Base-by-base conservation (phyloP, 139 green algal species). In the Chlorella sp. region DNA sequence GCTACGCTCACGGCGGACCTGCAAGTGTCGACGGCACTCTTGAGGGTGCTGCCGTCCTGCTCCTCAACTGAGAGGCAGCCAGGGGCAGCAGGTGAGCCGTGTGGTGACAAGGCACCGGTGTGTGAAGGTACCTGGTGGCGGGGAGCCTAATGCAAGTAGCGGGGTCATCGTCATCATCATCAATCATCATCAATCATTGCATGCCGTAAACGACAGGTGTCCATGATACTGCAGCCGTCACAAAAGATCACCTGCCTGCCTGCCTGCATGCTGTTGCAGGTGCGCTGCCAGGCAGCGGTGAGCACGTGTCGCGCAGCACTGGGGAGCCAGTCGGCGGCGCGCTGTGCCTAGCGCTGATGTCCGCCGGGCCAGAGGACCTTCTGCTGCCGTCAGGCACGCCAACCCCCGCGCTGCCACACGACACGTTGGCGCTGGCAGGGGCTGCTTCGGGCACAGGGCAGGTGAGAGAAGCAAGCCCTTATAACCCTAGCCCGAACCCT, bases 311-410 rank as follows among this genome's bases (percentile, higher is more conserved):
- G 27, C 30, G 49, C 29, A 74, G 55, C 60, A 74, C n/a, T 5
- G 63, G 66, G 31, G 30, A 69, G 59, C 61, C 74, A 30, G 71
- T 83, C 26, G 81, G 77, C 26, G 71, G 55, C 6, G 30, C 2
- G 2, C 76, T 88, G 33, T 87, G 76, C 29, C 31, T 71, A 10
- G 51, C 75, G 1, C 68, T 87, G 5, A 51, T 55, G 42, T 10
- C 10, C 42, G 42, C 42, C 42, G 10, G 42, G 10, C 42, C 42
- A 17, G 10, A 55, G 42, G 42, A 55, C 42, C 42, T 55, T 10
- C 42, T 55, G 42, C 42, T 55, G 42, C 42, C 42, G 42, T 24
- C 42, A 55, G 42, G n/a, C n/a, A n/a, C n/a, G n/a, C n/a, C n/a
- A n/a, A n/a, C n/a, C n/a, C n/a, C n/a, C n/a, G n/a, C n/a, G n/a